A percentile compares a stretch with the other conserved stretches of the same genome.
Evolutionary conservation across 2,329 filamentous ascomycete genomes (phyloP).

Genomic region (Capronia epimyces): DNA sequence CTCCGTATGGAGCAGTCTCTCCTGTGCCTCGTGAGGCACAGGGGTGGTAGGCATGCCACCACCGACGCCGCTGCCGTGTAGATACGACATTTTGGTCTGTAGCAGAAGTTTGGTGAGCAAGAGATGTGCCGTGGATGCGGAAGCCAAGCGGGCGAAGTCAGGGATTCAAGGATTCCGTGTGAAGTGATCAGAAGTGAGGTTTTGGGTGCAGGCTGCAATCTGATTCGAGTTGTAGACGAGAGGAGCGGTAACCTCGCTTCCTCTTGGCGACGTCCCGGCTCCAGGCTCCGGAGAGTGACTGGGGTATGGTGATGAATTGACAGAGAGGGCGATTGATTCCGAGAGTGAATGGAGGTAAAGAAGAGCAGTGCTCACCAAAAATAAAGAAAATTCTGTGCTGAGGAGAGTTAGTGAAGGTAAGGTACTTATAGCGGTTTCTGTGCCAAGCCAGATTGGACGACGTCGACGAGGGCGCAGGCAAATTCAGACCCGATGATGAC

Average conservation of each 20-base stretch:
- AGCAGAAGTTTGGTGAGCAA: not conserved
- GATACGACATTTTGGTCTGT: conserved; percentile 7
- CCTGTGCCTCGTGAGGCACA: conserved; percentile 9
- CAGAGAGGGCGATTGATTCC: not conserved
- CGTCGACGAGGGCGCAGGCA: conserved; percentile 1
- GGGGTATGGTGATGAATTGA: not conserved
- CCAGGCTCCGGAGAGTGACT: not conserved
- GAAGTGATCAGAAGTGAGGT: too few species aligned
- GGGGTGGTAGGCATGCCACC: conserved; percentile 6
- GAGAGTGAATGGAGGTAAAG: not conserved
- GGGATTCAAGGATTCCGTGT: too few species aligned
- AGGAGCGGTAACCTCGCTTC: not conserved
- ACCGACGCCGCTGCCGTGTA: not conserved
- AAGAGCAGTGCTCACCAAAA: not conserved
- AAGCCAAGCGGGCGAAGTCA: not conserved
- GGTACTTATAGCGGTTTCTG: not conserved
- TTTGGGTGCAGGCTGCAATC: not conserved
- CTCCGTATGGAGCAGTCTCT: conserved; percentile 10
- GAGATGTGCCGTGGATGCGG: not conserved
- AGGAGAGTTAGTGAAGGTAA: conserved; percentile 8
- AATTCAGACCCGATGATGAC: not conserved
- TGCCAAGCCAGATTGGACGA: conserved; percentile 13
- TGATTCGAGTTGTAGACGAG: not conserved
- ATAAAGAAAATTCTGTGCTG: conserved; percentile 3
- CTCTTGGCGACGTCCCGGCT: too few species aligned